phyloP scores from a whole-genome alignment of 495 filamentous ascomycete genomes.

The Podospora pseudocomata region DNA sequence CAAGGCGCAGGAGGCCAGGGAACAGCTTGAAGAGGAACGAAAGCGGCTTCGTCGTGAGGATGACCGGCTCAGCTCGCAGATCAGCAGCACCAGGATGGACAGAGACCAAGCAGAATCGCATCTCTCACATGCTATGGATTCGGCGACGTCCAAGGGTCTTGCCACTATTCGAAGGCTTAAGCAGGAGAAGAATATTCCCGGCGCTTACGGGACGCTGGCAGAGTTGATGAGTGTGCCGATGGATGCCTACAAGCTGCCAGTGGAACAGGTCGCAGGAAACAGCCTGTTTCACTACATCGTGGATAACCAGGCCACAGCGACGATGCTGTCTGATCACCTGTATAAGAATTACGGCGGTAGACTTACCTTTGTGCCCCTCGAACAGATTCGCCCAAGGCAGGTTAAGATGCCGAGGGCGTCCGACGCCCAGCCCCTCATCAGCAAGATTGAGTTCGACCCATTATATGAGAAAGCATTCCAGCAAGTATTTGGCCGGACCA shows the following conservation, averaged over 20 bases:
- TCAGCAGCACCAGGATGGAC: slow-evolving; percentile 70
- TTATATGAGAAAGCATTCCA: slow-evolving; percentile 80
- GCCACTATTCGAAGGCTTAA: slow-evolving; percentile 77
- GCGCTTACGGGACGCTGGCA: slow-evolving; percentile 89
- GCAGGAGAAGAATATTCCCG: slow-evolving; percentile 68
- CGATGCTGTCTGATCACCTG: slow-evolving; percentile 71
- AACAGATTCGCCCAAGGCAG: slow-evolving; percentile 63
- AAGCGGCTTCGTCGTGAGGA: slow-evolving; percentile 92
- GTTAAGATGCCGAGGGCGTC: slow-evolving; percentile 76
- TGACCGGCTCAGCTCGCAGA: slow-evolving; percentile 72
- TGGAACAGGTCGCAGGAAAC: slow-evolving; percentile 88
- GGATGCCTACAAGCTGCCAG: slow-evolving; percentile 82
- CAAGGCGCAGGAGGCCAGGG: slow-evolving; percentile 73
- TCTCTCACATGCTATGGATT: slow-evolving; percentile 83
- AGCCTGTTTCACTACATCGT: slow-evolving; percentile 97
- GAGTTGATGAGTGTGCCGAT: slow-evolving; percentile 76
- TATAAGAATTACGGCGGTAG: slow-evolving; percentile 78
- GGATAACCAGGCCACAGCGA: slow-evolving; percentile 85
- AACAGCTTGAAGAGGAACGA: slow-evolving; percentile 78
- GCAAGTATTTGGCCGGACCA: slow-evolving; percentile 92
- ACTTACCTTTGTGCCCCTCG: slow-evolving; percentile 92
- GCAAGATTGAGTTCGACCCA: slow-evolving; percentile 76
- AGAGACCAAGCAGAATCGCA: slow-evolving; percentile 69
- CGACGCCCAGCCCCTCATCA: slow-evolving; percentile 82
- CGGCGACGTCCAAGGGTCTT: slow-evolving; percentile 77